Percentiles rank a stretch among this genome's conserved stretches.
Evolutionary conservation across 192 early-diverging fungal genomes (phyloP).

Genomic region (Entophlyctis helioformis): DNA sequence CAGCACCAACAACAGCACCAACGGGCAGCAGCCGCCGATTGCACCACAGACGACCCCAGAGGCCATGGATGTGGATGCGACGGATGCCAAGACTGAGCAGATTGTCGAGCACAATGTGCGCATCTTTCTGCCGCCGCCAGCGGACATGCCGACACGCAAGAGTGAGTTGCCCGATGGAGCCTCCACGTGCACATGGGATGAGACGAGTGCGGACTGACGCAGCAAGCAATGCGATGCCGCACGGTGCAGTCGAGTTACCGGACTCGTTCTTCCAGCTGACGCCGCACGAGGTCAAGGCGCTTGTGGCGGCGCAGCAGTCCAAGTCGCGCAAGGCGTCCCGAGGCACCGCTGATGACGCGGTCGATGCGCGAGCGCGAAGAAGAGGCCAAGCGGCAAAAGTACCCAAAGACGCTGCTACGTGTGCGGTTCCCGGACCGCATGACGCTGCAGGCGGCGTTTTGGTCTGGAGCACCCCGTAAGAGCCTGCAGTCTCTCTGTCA

Average conservation of each 20-base stretch:
- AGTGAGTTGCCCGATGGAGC: background rate
- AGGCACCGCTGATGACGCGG: constrained; percentile 69
- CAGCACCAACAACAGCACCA: too few relatives aligned
- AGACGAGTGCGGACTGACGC: too few relatives aligned
- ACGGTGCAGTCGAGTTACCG: constrained; percentile 73
- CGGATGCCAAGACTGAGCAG: background rate
- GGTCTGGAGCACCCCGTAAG: constrained; percentile 47
- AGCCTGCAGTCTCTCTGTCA: background rate
- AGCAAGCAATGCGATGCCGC: background rate
- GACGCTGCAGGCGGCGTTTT: constrained; percentile 65
- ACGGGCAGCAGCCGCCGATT: background rate
- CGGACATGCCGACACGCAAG: constrained; percentile 4
- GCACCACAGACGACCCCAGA: background rate
- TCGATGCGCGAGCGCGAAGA: constrained; percentile 62
- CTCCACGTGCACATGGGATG: too few relatives aligned
- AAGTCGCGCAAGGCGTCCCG: constrained; percentile 27
- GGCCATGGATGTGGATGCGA: background rate
- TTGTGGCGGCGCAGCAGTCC: constrained; percentile 45
- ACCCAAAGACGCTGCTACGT: constrained; percentile 66
- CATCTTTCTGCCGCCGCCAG: constrained; percentile 41
- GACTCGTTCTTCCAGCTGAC: constrained; percentile 77
- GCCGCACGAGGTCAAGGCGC: constrained; percentile 52
- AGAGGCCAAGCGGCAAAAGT: constrained; percentile 42
- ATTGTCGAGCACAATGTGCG: constrained; percentile 19
- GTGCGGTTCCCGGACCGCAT: constrained; percentile 73